Evolutionary conservation across 169 alveolate genomes (phyloP).

Genomic region (Eimeria maxima): DNA sequence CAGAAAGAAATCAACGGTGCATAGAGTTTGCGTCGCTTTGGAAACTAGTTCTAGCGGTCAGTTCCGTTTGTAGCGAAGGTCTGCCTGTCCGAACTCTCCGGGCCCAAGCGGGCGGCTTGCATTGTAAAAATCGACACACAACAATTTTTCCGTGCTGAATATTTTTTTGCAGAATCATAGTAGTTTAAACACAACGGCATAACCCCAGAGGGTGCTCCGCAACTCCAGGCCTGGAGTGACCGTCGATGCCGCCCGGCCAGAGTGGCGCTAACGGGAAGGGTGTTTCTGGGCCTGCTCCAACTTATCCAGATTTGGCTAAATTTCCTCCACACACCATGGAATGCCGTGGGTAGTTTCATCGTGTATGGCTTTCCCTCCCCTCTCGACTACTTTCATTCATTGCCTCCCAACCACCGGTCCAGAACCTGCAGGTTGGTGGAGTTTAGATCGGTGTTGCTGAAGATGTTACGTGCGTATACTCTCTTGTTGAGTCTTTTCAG

Average conservation of each 20-base stretch:
- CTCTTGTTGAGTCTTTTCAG: not conserved
- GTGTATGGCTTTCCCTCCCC: too few species aligned
- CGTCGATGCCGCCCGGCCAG: not conserved
- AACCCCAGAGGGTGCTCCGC: not conserved
- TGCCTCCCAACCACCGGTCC: not conserved
- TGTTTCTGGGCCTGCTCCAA: too few species aligned
- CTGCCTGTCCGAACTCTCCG: too few species aligned
- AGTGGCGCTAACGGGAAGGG: not conserved
- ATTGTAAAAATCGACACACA: not conserved
- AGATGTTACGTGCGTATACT: constrained; percentile 4
- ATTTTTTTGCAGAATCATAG: not conserved
- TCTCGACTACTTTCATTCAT: not conserved
- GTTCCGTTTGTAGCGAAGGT: too few species aligned
- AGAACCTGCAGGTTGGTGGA: not conserved
- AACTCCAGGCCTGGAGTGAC: not conserved
- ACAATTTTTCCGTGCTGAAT: not conserved
- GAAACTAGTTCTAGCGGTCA: too few species aligned
- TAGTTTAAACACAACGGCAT: not conserved
- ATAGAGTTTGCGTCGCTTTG: too few species aligned
- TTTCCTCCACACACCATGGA: too few species aligned
- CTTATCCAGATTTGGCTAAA: too few species aligned
- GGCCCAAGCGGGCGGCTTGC: not conserved
- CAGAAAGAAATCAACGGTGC: too few species aligned
- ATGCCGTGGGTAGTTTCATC: not conserved
- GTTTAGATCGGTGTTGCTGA: not conserved